Percentiles rank a stretch among this genome's conserved stretches.
phyloP scores from a whole-genome alignment of 2,329 filamentous ascomycete species.

The Microascus cirrosus region DNA sequence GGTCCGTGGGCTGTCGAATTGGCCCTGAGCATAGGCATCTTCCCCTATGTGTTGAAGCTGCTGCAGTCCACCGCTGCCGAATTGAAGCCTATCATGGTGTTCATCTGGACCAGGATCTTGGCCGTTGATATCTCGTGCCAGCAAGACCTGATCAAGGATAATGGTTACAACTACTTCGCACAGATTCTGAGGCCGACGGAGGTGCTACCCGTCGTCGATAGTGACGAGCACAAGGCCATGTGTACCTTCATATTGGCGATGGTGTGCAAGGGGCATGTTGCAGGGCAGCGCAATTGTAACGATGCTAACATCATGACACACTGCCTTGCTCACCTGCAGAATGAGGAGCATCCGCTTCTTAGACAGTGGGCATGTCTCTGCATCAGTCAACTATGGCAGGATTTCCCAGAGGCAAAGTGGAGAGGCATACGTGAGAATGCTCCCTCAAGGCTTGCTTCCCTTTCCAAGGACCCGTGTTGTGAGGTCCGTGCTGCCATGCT shows the following conservation, averaged over 20 bases:
- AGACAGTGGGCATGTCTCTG: conserved; percentile 95
- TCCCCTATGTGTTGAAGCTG: conserved; percentile 95
- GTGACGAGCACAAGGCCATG: conserved; percentile 95
- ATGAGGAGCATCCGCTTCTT: conserved; percentile 77
- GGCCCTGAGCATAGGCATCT: conserved; percentile 93
- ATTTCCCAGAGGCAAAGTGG: conserved; percentile 90
- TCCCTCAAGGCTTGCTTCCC: conserved; percentile 65
- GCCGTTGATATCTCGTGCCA: conserved; percentile 93
- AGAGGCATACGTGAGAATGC: conserved; percentile 83
- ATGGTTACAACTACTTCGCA: conserved; percentile 94
- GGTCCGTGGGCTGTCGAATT: conserved; percentile 99
- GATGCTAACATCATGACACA: conserved; percentile 83
- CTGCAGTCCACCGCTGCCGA: conserved; percentile 91
- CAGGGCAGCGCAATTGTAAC: conserved; percentile 85
- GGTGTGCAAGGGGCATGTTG: conserved; percentile 90
- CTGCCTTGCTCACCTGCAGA: conserved; percentile 72
- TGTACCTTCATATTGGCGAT: conserved; percentile 96
- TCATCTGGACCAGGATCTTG: conserved; percentile 94
- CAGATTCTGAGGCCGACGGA: conserved; percentile 80
- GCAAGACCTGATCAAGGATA: conserved; percentile 88
- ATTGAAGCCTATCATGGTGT: conserved; percentile 97
- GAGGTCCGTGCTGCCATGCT: conserved; percentile 92
- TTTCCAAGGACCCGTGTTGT: conserved; percentile 76
- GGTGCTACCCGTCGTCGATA: conserved; percentile 73
- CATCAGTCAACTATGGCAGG: conserved; percentile 87